A percentile compares a stretch with the other conserved stretches of the same genome.
Evolutionary conservation across 2,329 filamentous ascomycete species (phyloP).

Genomic region (Fusarium temperatum): DNA sequence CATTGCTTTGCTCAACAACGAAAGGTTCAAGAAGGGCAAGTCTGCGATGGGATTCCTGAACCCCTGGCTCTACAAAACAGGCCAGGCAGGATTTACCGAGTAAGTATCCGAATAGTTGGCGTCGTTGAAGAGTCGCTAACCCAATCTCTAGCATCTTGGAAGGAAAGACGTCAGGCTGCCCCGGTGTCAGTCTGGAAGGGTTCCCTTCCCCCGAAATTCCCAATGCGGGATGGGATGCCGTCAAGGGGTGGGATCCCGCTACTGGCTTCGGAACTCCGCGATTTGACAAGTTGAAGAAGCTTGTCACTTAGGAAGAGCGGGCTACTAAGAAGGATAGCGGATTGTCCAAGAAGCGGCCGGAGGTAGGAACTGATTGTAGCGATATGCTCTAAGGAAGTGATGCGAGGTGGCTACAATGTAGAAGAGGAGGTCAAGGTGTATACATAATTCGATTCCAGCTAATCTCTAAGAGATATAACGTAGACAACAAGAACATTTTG

Average conservation of each 20-base stretch:
- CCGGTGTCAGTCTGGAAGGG: constrained; percentile 39
- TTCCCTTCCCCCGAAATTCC: constrained; percentile 41
- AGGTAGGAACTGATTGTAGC: not conserved
- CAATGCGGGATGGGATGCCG: constrained; percentile 43
- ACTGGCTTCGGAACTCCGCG: constrained; percentile 58
- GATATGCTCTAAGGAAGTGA: not conserved
- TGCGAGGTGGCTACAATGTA: too few relatives aligned
- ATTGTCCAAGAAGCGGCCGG: not conserved
- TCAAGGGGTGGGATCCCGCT: constrained; percentile 49
- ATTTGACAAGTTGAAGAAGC: constrained; percentile 48
- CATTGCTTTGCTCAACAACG: constrained; percentile 71
- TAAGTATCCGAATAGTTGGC: constrained; percentile 29
- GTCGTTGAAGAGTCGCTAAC: not conserved
- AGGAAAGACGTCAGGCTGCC: constrained; percentile 47
- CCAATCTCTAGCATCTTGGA: constrained; percentile 45
- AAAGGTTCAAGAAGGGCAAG: constrained; percentile 63
- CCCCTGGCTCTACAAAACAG: constrained; percentile 64
- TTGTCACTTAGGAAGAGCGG: constrained; percentile 21
- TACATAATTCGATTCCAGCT: not conserved
- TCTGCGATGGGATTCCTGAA: constrained; percentile 67
- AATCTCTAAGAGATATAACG: not conserved
- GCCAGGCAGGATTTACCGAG: constrained; percentile 48
- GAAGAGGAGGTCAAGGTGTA: not conserved
- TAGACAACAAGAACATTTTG: not conserved
- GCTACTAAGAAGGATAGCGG: not conserved